These are phyloP conservation scores for Ophiostoma fasciatum DNA, from an alignment of 2,329 filamentous ascomycete genomes.

Conservation along the genomic window DNA sequence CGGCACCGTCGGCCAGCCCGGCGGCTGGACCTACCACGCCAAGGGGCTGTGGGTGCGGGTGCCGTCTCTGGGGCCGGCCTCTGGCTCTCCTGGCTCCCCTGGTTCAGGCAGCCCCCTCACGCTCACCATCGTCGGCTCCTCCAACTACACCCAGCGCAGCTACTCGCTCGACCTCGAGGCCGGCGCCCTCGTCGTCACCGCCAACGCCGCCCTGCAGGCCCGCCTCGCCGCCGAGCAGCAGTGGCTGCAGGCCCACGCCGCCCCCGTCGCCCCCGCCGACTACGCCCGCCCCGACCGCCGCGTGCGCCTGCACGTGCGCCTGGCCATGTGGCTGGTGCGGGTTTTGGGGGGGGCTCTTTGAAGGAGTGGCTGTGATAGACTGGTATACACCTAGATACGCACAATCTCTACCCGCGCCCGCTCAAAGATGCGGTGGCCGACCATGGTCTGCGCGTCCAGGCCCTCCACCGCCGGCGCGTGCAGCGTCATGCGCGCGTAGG, in stretches of 20 bases:
- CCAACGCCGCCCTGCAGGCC: constrained; percentile 54
- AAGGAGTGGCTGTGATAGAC: no score
- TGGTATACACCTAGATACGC: constrained; percentile 39
- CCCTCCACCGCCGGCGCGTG: constrained; percentile 43
- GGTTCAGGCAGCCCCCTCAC: no score
- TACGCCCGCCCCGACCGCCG: constrained; percentile 68
- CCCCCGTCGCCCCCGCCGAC: constrained; percentile 56
- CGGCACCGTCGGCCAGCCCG: constrained; percentile 66
- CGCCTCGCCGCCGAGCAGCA: constrained; percentile 65
- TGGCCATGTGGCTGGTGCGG: constrained; percentile 90
- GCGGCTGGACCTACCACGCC: constrained; percentile 93
- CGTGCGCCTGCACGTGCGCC: constrained; percentile 68
- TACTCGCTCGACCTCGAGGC: constrained; percentile 87
- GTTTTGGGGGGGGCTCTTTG: constrained; percentile 76
- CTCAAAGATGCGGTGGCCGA: constrained; percentile 66
- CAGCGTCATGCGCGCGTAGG: constrained; percentile 67
- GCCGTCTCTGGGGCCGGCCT: constrained; percentile 50
- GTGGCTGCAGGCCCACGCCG: constrained; percentile 65
- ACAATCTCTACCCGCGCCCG: constrained; percentile 77
- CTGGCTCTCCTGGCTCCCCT: no score
- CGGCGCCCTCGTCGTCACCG: constrained; percentile 73
- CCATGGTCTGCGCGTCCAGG: constrained; percentile 35
- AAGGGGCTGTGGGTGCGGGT: constrained; percentile 89
- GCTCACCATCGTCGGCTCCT: constrained; percentile 79
- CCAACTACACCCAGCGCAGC: constrained; percentile 89